phyloP scores from a whole-genome alignment of 1,139 yeast genomes.

The Scheffersomyces titani region DNA sequence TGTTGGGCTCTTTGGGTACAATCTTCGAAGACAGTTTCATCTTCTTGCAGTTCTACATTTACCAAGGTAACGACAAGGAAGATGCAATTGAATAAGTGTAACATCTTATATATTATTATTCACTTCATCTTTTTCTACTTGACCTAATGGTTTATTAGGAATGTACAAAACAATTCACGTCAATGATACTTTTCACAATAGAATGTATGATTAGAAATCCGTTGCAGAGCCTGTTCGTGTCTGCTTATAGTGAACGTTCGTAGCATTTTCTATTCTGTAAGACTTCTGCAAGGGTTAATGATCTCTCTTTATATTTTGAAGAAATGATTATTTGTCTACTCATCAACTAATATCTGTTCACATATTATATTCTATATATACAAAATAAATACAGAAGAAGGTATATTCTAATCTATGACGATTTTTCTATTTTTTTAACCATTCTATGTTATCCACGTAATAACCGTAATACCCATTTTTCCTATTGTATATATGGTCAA shows the following conservation, averaged over 20 bases:
- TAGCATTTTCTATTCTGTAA: no score
- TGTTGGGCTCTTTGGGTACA: conserved; percentile 74
- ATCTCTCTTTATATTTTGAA: no score
- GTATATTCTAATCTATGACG: not conserved
- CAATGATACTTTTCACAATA: not conserved
- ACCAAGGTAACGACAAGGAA: conserved; percentile 32
- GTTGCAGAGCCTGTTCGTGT: no score
- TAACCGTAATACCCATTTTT: not conserved
- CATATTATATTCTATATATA: not conserved
- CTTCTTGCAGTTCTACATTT: conserved; percentile 64
- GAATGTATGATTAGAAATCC: no score
- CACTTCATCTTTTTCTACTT: not conserved
- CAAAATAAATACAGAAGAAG: not conserved
- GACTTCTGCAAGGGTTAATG: no score
- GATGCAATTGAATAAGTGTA: conserved; percentile 12
- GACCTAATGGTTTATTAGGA: not conserved
- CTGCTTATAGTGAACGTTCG: no score
- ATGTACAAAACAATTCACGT: not conserved
- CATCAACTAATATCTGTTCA: not conserved
- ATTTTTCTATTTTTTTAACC: not conserved
- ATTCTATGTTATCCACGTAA: not conserved
- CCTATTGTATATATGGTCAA: not conserved
- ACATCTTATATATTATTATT: not conserved
- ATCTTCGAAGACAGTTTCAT: conserved; percentile 66
- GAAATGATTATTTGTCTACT: not conserved